Conservation (phyloP, 306 rosid species). For the Boehmeria nivea region DNA sequence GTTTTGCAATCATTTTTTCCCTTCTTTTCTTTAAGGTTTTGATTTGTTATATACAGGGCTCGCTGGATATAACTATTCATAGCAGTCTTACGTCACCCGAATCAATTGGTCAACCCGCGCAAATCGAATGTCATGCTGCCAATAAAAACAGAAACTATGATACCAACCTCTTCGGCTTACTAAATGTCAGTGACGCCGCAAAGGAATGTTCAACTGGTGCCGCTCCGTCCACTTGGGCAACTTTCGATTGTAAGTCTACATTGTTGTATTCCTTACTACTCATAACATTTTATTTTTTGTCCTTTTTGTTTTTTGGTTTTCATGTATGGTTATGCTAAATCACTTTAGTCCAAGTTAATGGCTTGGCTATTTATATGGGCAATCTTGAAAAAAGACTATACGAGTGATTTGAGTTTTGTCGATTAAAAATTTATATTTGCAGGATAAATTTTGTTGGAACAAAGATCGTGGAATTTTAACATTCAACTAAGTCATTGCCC, state of each 20-base stretch:
- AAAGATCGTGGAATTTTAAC: no score
- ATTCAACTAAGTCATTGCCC: no score
- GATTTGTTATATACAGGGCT: constrained; percentile 46
- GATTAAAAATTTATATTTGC: no score
- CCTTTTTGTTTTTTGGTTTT: no score
- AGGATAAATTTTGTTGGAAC: no score
- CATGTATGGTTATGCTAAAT: no score
- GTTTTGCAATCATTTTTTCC: not conserved
- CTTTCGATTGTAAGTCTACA: constrained; percentile 81
- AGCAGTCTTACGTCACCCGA: constrained; percentile 16
- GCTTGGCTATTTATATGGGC: no score
- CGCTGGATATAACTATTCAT: constrained; percentile 32
- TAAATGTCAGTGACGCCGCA: constrained; percentile 27
- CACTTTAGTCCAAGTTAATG: no score
- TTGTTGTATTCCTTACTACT: no score
- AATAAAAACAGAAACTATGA: constrained; percentile 22
- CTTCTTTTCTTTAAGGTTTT: not conserved
- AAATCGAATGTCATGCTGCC: constrained; percentile 33
- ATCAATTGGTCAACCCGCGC: constrained; percentile 24
- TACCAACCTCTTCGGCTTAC: constrained; percentile 38
- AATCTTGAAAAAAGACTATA: no score
- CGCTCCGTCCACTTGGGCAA: constrained; percentile 62
- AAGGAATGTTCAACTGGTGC: constrained; percentile 24
- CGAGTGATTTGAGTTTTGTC: no score
- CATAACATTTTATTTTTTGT: no score